Conservation (phyloP, 129 eudicot species). For the Deinandra increscens region DNA sequence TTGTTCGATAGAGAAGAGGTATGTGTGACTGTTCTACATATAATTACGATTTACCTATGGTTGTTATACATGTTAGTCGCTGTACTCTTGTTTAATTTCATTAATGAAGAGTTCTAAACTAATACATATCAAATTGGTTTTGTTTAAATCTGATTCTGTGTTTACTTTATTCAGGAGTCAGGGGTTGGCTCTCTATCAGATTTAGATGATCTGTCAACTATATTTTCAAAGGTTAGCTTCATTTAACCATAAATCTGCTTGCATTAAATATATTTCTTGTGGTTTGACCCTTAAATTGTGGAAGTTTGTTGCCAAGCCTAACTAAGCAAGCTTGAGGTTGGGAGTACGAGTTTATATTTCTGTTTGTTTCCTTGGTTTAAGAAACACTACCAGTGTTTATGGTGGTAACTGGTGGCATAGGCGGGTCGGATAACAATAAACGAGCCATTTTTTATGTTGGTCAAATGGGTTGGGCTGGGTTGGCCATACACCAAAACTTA, state of each 20-base stretch:
- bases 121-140: constrained; percentile 7
- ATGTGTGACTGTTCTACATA: not conserved
- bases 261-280: not conserved
- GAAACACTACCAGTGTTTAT: not conserved
- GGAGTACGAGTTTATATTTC: no score
- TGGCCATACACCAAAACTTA: not conserved
- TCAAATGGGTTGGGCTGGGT: no score
- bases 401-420: not conserved
- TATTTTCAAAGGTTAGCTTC: constrained; percentile 75
- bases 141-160: constrained; percentile 15
- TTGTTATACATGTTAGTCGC: constrained; percentile 6
- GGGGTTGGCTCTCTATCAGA: constrained; percentile 77
- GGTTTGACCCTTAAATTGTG: not conserved
- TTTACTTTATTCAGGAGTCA: constrained; percentile 51
- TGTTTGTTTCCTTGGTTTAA: not conserved
- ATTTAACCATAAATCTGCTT: not conserved
- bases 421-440: not conserved
- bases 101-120: no score
- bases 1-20: constrained; percentile 80
- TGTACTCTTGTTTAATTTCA: not conserved
- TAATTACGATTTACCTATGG: not conserved
- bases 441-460: not conserved
- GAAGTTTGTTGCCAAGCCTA: not conserved
- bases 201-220: constrained; percentile 83
- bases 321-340: not conserved